Evolutionary conservation across 106 monocot genomes (phyloP).

Genomic region (Cymbidium sinense): DNA sequence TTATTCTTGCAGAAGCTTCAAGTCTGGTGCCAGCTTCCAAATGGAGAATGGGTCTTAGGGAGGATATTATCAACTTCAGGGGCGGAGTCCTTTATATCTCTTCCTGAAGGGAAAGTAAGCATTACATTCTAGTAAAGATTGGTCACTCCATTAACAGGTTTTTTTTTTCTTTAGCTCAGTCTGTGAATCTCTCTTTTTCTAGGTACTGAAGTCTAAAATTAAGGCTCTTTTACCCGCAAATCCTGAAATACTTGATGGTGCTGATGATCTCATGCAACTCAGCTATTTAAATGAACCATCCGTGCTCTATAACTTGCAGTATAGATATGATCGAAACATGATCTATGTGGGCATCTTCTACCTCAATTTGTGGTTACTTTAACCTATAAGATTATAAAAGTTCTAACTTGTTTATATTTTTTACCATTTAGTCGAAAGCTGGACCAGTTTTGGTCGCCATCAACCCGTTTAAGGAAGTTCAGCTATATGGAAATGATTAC

Average conservation of each 20-base stretch:
- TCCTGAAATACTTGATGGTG: constrained; percentile 88
- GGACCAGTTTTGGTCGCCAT: constrained; percentile 83
- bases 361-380: too few relatives aligned
- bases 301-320: constrained; percentile 75
- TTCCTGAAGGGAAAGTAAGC: constrained; percentile 67
- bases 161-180: not conserved
- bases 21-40: constrained; percentile 68
- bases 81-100: constrained; percentile 46
- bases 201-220: constrained; percentile 54
- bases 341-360: constrained; percentile 66
- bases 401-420: not conserved
- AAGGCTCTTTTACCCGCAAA: constrained; percentile 75
- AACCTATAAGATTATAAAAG: not conserved
- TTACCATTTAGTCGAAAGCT: constrained; percentile 64
- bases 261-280: constrained; percentile 95
- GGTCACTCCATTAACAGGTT: not conserved
- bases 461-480: constrained; percentile 83
- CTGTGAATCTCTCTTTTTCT: constrained; percentile 7
- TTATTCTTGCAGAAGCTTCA: constrained; percentile 67
- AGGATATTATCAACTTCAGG: constrained; percentile 59
- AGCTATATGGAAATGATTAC: constrained; percentile 65
- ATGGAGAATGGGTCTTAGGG: constrained; percentile 82
- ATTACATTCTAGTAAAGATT: not conserved
- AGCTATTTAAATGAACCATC: constrained; percentile 97
- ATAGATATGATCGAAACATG: constrained; percentile 72